A percentile compares a stretch with the other conserved stretches of the same genome.
These are phyloP conservation scores for Aureobasidium namibiae DNA, from an alignment of 2,329 filamentous ascomycete genomes.

Conservation along the genomic window DNA sequence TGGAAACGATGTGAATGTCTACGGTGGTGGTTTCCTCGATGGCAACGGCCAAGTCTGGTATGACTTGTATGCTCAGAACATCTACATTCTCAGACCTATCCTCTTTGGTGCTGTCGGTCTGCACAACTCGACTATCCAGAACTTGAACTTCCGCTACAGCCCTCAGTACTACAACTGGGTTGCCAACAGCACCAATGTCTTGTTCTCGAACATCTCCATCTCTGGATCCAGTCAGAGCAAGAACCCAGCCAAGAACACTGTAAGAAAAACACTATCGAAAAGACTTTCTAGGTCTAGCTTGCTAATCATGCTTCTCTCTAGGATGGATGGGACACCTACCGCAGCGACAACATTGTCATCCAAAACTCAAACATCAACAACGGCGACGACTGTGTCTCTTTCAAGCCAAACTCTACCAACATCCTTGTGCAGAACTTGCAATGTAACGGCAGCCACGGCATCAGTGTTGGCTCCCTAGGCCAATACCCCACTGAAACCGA, in stretches of 20 bases:
- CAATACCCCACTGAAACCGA: conserved; percentile 58
- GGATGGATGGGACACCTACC: conserved; percentile 50
- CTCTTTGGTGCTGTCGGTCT: conserved; percentile 51
- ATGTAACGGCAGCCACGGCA: conserved; percentile 64
- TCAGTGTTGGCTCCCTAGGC: conserved; percentile 63
- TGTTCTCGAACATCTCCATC: conserved; percentile 56
- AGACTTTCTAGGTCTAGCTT: too few species aligned
- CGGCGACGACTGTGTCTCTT: conserved; percentile 63
- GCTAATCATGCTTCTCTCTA: background rate
- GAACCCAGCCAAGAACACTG: conserved; percentile 54
- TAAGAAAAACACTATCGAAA: background rate
- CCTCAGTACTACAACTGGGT: conserved; percentile 58
- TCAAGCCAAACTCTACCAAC: conserved; percentile 66
- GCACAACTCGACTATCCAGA: conserved; percentile 49
- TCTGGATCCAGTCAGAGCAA: conserved; percentile 44
- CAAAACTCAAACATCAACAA: conserved; percentile 59
- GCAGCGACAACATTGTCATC: conserved; percentile 54
- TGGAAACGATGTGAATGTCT: conserved; percentile 59
- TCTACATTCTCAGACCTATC: conserved; percentile 51
- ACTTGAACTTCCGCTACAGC: conserved; percentile 53
- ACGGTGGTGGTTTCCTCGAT: conserved; percentile 55
- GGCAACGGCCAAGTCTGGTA: conserved; percentile 61
- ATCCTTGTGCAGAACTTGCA: conserved; percentile 58
- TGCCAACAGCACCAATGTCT: conserved; percentile 55
- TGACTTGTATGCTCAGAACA: conserved; percentile 50